Evolutionary conservation across 2,329 filamentous ascomycete species (phyloP).

Genomic region (Dissoconium aciculare): DNA sequence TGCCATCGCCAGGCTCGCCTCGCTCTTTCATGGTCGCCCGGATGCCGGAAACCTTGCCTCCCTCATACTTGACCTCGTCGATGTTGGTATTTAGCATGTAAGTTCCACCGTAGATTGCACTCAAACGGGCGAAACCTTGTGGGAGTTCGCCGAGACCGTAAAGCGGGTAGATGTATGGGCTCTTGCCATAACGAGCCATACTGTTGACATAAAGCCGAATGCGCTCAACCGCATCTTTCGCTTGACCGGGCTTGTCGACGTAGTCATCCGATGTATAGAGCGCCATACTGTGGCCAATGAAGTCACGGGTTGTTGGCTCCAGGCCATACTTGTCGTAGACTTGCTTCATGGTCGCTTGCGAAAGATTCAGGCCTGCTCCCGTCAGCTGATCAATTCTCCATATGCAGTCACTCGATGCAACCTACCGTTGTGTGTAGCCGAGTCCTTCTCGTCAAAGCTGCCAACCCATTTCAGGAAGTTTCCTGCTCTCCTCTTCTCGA

Average conservation of each 20-base stretch:
- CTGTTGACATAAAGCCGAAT: conserved; percentile 96
- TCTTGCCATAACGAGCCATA: conserved; percentile 94
- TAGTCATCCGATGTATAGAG: conserved; percentile 86
- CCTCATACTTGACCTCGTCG: conserved; percentile 68
- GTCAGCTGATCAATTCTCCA: conserved; percentile 7
- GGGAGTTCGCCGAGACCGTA: conserved; percentile 95
- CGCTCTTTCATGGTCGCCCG: conserved; percentile 91
- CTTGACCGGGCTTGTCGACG: conserved; percentile 55
- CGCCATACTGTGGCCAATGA: conserved; percentile 96
- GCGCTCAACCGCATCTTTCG: conserved; percentile 74
- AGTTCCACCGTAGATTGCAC: conserved; percentile 94
- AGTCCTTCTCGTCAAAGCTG: conserved; percentile 65
- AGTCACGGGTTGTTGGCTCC: conserved; percentile 78
- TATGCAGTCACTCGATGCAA: not conserved
- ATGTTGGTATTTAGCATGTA: conserved; percentile 98
- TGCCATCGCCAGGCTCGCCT: conserved; percentile 54
- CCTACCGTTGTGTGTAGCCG: conserved; percentile 75
- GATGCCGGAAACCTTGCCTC: conserved; percentile 78
- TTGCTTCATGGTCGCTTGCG: conserved; percentile 81
- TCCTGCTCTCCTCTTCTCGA: conserved; percentile 95
- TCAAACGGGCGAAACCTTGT: conserved; percentile 91
- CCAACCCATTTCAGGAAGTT: conserved; percentile 94
- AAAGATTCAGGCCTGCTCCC: conserved; percentile 57
- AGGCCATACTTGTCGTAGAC: conserved; percentile 97
- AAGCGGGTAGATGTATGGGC: conserved; percentile 96